A percentile compares a stretch with the other conserved stretches of the same genome.
phyloP scores from a whole-genome alignment of 306 rosid species.

The Castanospermum australe region DNA sequence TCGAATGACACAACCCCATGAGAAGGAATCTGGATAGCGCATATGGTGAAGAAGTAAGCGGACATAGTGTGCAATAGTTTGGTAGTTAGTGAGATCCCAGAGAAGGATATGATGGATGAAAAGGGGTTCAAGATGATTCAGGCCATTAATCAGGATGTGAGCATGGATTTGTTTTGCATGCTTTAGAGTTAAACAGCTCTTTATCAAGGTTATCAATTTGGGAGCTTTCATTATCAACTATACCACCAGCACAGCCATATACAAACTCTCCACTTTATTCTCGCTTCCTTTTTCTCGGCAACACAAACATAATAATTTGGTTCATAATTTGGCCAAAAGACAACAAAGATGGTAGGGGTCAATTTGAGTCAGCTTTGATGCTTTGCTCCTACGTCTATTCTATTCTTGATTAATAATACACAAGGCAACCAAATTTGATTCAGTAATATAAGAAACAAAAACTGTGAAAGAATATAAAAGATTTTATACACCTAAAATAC shows the following conservation, averaged over 20 bases:
- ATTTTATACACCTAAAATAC: too few relatives aligned
- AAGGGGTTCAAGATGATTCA: constrained; percentile 39
- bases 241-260: too few relatives aligned
- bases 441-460: too few relatives aligned
- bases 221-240: constrained; percentile 42
- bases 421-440: too few relatives aligned
- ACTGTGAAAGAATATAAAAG: too few relatives aligned
- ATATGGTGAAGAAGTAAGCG: constrained; percentile 41
- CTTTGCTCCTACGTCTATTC: background rate
- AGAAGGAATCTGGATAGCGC: constrained; percentile 56
- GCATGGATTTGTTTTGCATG: constrained; percentile 69
- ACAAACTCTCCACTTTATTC: too few relatives aligned
- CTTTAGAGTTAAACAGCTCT: constrained; percentile 34
- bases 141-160: constrained; percentile 40
- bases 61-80: constrained; percentile 42
- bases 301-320: too few relatives aligned
- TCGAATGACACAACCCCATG: constrained; percentile 73
- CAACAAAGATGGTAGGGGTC: background rate
- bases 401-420: too few relatives aligned
- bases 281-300: too few relatives aligned
- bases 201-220: constrained; percentile 40
- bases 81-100: constrained; percentile 34
- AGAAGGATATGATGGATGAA: constrained; percentile 57
- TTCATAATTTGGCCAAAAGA: too few relatives aligned
- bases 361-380: background rate